phyloP scores from a whole-genome alignment of 2,329 filamentous ascomycete genomes.

The Dothiorella sarmentorum region DNA sequence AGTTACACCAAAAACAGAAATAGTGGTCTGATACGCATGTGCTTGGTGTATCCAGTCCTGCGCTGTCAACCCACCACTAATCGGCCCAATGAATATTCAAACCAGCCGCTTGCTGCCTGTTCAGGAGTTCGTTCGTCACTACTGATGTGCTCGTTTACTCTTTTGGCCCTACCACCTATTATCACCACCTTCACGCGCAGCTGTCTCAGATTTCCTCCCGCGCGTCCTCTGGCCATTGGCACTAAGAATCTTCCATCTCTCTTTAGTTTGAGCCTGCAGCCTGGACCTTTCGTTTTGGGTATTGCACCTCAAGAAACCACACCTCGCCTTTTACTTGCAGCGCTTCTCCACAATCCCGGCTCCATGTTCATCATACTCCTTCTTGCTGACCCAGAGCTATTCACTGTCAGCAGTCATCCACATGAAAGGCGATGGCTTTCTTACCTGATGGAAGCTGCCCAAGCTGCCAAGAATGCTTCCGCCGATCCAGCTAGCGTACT shows the following conservation, averaged over 20 bases:
- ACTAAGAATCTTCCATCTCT: not conserved
- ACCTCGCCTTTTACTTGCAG: slow-evolving; percentile 63
- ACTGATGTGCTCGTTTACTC: not conserved
- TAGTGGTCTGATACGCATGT: too few species aligned
- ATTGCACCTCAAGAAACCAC: not conserved
- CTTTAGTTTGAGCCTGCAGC: not conserved
- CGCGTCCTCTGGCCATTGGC: not conserved
- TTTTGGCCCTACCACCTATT: not conserved
- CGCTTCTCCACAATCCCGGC: slow-evolving; percentile 88
- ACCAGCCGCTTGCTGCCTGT: too few species aligned
- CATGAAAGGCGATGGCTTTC: not conserved
- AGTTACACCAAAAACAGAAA: too few species aligned
- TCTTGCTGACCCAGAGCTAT: slow-evolving; percentile 90
- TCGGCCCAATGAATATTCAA: too few species aligned
- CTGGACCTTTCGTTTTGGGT: not conserved
- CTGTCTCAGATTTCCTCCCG: not conserved
- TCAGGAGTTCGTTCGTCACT: too few species aligned
- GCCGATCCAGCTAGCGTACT: slow-evolving; percentile 93
- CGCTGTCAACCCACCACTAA: too few species aligned
- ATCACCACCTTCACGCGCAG: not conserved
- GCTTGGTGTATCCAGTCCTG: too few species aligned
- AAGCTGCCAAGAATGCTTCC: slow-evolving; percentile 92
- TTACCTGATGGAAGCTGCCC: slow-evolving; percentile 86
- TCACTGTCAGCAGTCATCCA: not conserved
- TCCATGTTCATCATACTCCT: slow-evolving; percentile 97